Evolutionary conservation across 306 rosid genomes (phyloP).

Genomic region (Ochetophila trinervis): DNA sequence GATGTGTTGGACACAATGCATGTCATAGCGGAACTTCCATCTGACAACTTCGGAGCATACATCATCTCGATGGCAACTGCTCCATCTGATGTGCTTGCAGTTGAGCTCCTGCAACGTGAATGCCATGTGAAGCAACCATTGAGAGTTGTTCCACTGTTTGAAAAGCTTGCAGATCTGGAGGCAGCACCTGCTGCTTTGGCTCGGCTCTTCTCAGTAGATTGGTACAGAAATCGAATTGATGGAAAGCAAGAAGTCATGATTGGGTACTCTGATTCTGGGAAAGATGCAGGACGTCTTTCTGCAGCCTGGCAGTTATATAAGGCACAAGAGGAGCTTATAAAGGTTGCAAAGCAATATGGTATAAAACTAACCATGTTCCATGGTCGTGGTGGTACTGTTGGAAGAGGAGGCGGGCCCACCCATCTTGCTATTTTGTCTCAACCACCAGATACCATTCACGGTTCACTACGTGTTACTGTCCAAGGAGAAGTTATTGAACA

Average conservation of each 20-base stretch:
- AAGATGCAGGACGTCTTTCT: conserved; percentile 95
- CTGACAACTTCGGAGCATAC: conserved; percentile 93
- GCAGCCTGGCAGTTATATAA: conserved; percentile 97
- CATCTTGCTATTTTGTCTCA: conserved; percentile 98
- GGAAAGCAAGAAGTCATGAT: conserved; percentile 99
- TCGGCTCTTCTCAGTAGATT: conserved; percentile 80
- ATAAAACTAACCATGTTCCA: conserved; percentile 97
- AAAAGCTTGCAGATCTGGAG: conserved; percentile 91
- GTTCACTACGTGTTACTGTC: conserved; percentile 95
- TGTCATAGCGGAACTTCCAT: conserved; percentile 85
- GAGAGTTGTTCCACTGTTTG: conserved; percentile 93
- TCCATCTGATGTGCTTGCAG: conserved; percentile 92
- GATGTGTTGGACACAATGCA: conserved; percentile 84
- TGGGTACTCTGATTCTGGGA: conserved; percentile 96
- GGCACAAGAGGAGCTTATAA: conserved; percentile 94
- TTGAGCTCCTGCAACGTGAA: conserved; percentile 89
- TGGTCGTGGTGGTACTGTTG: conserved; percentile 98
- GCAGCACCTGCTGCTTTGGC: conserved; percentile 92
- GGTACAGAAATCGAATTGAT: conserved; percentile 70
- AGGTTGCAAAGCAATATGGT: conserved; percentile 77
- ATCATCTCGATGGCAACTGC: conserved; percentile 98
- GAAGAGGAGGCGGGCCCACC: conserved; percentile 98
- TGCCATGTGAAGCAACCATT: conserved; percentile 71
- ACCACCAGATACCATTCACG: conserved; percentile 92
- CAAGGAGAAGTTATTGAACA: conserved; percentile 99